phyloP scores from a whole-genome alignment of 306 rosid species.

The Ormosia emarginata region DNA sequence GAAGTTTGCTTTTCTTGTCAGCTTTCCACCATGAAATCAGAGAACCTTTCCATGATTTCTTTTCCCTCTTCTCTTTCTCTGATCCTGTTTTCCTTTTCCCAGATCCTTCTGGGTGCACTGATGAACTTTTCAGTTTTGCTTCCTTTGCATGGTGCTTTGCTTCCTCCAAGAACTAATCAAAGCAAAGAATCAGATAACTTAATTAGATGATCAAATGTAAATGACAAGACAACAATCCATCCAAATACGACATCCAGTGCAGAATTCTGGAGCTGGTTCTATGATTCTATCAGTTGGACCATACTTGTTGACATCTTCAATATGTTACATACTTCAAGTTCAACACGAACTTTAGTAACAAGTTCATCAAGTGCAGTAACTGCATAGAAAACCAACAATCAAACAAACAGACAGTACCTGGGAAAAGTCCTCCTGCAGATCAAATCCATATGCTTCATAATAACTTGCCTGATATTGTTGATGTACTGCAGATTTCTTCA shows the following conservation, averaged over 20 bases:
- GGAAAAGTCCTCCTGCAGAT: constrained; percentile 58
- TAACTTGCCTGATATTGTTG: constrained; percentile 31
- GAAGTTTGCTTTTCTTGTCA: constrained; percentile 41
- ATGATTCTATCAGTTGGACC: neutral
- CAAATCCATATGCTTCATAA: constrained; percentile 45
- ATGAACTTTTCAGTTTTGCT: constrained; percentile 35
- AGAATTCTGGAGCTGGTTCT: neutral
- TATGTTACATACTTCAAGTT: neutral
- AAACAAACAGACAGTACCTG: constrained; percentile 29
- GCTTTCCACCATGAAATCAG: constrained; percentile 72
- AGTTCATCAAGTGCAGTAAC: neutral
- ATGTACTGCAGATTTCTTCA: constrained; percentile 49
- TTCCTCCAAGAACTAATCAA: constrained; percentile 74
- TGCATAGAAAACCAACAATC: neutral
- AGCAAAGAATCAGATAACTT: neutral
- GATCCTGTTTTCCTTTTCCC: constrained; percentile 15
- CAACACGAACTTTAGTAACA: neutral
- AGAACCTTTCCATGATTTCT: constrained; percentile 70
- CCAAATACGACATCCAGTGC: neutral
- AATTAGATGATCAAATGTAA: neutral
- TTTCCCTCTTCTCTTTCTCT: constrained; percentile 38
- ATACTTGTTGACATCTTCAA: neutral
- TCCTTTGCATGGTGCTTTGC: constrained; percentile 52
- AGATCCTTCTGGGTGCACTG: constrained; percentile 42
- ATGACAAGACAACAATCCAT: neutral